These are phyloP conservation scores for Cytospora leucostoma DNA, from an alignment of 2,329 filamentous ascomycete species.

Conservation along the genomic window DNA sequence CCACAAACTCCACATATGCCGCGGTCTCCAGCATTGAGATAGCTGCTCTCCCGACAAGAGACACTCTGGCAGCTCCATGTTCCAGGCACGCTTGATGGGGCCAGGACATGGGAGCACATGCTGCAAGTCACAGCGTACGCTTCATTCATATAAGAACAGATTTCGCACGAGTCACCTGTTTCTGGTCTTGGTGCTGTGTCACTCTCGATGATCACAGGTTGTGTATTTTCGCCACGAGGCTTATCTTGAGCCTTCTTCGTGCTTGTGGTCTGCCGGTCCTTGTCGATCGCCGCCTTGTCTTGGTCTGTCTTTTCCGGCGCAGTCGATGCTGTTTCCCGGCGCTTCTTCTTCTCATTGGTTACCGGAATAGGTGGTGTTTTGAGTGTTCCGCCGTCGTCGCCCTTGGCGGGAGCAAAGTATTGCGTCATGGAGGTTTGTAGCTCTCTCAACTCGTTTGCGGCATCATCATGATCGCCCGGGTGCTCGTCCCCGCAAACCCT, in stretches of 20 bases:
- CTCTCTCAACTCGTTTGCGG: constrained; percentile 67
- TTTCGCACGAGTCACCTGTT: constrained; percentile 46
- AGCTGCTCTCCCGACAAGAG: constrained; percentile 57
- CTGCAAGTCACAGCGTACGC: constrained; percentile 58
- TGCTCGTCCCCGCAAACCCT: constrained; percentile 75
- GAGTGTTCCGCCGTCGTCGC: constrained; percentile 1
- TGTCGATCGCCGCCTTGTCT: constrained; percentile 3
- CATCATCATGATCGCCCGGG: constrained; percentile 54
- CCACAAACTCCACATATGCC: constrained; percentile 73
- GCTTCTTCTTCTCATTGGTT: background rate
- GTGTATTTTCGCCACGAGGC: constrained; percentile 10
- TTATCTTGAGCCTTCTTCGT: constrained; percentile 6
- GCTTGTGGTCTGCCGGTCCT: constrained; percentile 4
- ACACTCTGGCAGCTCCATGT: constrained; percentile 66
- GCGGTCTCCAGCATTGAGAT: constrained; percentile 69
- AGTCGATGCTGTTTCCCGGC: background rate
- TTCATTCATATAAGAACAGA: constrained; percentile 70
- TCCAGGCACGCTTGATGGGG: constrained; percentile 50
- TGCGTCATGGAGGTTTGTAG: constrained; percentile 49
- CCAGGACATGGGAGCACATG: constrained; percentile 71
- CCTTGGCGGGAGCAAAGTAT: constrained; percentile 17
- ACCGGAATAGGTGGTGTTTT: background rate
- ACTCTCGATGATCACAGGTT: background rate
- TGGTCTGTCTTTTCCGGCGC: constrained; percentile 18
- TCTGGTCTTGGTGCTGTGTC: background rate